These are phyloP conservation scores for Schizochytrium sp. DNA, from an alignment of 108 stramenopile genomes.

Conservation along the genomic window DNA sequence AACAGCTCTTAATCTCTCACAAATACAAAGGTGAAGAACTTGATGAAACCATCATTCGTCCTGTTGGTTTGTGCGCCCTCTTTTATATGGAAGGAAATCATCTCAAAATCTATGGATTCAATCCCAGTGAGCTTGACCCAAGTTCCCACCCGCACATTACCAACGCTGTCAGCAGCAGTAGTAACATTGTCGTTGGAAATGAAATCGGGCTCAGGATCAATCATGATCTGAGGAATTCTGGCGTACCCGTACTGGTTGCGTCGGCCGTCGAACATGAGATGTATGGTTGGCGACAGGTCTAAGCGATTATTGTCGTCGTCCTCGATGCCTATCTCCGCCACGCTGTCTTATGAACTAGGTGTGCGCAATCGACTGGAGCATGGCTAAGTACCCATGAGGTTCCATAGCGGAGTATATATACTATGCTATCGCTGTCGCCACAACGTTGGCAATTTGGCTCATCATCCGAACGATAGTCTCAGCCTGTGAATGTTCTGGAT, in stretches of 20 bases:
- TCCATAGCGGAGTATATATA: background rate
- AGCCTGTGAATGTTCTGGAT: background rate
- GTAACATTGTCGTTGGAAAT: background rate
- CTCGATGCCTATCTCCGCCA: background rate
- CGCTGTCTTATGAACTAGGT: background rate
- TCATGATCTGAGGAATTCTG: background rate
- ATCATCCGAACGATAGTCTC: background rate
- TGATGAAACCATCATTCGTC: background rate
- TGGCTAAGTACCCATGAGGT: background rate
- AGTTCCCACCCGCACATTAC: background rate
- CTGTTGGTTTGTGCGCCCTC: background rate
- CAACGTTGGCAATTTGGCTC: background rate
- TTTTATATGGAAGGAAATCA: background rate
- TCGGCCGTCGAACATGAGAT: background rate
- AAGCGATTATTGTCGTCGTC: slow-evolving; percentile 20
- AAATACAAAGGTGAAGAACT: background rate
- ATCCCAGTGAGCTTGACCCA: background rate
- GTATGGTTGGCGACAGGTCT: background rate
- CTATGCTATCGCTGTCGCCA: background rate
- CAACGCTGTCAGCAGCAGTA: background rate
- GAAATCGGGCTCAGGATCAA: background rate
- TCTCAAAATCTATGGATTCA: background rate
- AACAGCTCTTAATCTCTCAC: background rate
- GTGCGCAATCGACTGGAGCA: slow-evolving; percentile 7
- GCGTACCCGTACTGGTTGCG: background rate